Base-by-base conservation (phyloP, 768 basidiomycete species). In the Hydnum rufescens region DNA sequence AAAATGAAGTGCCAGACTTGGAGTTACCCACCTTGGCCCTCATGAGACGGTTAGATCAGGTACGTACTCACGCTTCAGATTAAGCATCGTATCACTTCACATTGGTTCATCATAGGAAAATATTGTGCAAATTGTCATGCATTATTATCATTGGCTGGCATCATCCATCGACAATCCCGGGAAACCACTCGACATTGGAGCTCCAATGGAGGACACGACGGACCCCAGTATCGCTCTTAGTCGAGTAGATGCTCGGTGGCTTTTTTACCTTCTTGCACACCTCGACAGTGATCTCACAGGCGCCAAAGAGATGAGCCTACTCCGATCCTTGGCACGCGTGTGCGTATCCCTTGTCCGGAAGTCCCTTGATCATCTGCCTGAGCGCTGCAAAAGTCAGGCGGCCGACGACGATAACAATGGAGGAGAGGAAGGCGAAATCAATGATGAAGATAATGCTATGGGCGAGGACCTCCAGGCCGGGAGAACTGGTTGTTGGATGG, bases 401-500 rank as follows among this genome's bases (percentile, higher is more conserved):
- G 13, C 36, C 36, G 13, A 39, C 13, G 36, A 39, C 36, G 36
- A 22, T 22, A 39, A 22, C 36, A 39, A 13, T 22, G 36, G 2
- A 51, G 18, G 23, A 5, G 53, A 53, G 26, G 26, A 13, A 13
- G 28, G 18, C 25, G 28, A 5, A 26, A 23, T 28, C 31, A 36
- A 22, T 22, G 54, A 55, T 6, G 32, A 48, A 8, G 43, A 32
- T n/a, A 42, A 22, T 39, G 36, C 36, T 39, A 22, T 13, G 36
- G 36, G 36, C 36, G 13, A 39, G 13, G 36, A 39, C 13, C 13
- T 39, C 36, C 36, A 39, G 22, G 22, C 53, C 5, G 55, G 55
- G 31, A 13, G 34, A 30, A 49, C 23, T 5, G 32, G 54, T 19
- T 57, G 54, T 34, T 57, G 57, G 57, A 53, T 57, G 51, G 51